Evolutionary conservation across 768 basidiomycete species (phyloP), one percentile per base, ranked within the genome.

Genomic region (Coprinellus aureogranulatus): DNA sequence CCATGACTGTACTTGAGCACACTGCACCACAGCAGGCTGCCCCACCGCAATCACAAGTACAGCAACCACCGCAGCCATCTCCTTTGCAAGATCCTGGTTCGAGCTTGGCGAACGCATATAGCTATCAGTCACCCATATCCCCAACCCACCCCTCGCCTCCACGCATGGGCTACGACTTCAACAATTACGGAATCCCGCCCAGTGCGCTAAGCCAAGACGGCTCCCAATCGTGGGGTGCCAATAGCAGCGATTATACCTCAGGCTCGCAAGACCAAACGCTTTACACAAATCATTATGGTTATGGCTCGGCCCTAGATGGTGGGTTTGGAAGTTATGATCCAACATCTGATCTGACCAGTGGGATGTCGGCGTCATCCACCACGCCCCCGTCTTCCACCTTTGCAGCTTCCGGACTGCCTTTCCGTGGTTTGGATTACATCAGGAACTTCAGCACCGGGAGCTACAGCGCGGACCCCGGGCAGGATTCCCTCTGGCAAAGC

Each of bases 401-500:
- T 67, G 76, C 86, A 60, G 83, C 84, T 9, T 78, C 85, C 23
- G 89, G 89, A 39, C 76, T 92, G n/a, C 92, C 90, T 1, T 94
- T 93, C 77, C 81, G 84, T 28, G 92, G 90, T 10, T 77, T 93
- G 30, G 92, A 94, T 63, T 94, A 83, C 64, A 87, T 94, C 65
- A 84, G 88, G 63, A 92, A 90, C 65, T 92, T 88, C 67, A 79
- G 84, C 51, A 79, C 80, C 69, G 76, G 77, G 60, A 77, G 78
- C 34, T 82, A 80, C 68, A 69, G 71, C 23, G 63, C 71, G 20
- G 81, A 82, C n/a, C n/a, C n/a, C n/a, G n/a, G n/a, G 57, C 81
- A 79, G 60, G 80, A 83, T 65, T 72, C 75, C 14, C 67, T 82
- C 34, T 84, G 82, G 81, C 80, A 80, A 61, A 82, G 81, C 65